Evolutionary conservation across 108 stramenopile genomes (phyloP).

Genomic region (Nitzschia sp.): DNA sequence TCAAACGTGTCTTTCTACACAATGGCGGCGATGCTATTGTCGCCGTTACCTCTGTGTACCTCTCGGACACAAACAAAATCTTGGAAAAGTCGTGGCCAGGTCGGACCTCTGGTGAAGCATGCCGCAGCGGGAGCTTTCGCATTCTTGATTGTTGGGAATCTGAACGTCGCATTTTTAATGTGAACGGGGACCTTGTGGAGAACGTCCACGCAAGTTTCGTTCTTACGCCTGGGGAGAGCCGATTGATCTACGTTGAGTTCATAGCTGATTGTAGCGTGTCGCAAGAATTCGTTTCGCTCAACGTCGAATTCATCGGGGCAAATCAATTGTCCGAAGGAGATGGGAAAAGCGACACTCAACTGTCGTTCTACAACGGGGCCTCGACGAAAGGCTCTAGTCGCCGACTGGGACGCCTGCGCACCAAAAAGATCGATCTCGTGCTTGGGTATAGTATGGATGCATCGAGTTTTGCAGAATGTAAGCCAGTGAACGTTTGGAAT

Average conservation of each 20-base stretch:
- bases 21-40: slow-evolving; percentile 64
- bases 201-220: slow-evolving; percentile 48
- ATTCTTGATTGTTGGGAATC: slow-evolving; percentile 49
- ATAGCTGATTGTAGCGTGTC: slow-evolving; percentile 58
- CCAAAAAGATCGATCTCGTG: slow-evolving; percentile 41
- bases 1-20: slow-evolving; percentile 64
- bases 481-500: slow-evolving; percentile 2
- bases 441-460: slow-evolving; percentile 54
- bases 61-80: slow-evolving; percentile 45
- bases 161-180: slow-evolving; percentile 11
- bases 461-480: slow-evolving; percentile 1
- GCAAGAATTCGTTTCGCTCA: slow-evolving; percentile 58
- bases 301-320: slow-evolving; percentile 37
- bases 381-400: slow-evolving; percentile 13
- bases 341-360: neutral
- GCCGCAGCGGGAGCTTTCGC: slow-evolving; percentile 45
- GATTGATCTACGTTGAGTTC: slow-evolving; percentile 63
- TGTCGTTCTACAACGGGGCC: neutral
- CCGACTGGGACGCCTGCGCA: slow-evolving; percentile 18
- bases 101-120: slow-evolving; percentile 18
- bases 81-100: slow-evolving; percentile 18
- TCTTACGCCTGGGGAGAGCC: slow-evolving; percentile 64
- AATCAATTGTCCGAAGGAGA: neutral
- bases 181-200: slow-evolving; percentile 10
- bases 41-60: slow-evolving; percentile 42